These are phyloP conservation scores for Margaritispora aquatica DNA, from an alignment of 495 filamentous ascomycete genomes.

Conservation along the genomic window DNA sequence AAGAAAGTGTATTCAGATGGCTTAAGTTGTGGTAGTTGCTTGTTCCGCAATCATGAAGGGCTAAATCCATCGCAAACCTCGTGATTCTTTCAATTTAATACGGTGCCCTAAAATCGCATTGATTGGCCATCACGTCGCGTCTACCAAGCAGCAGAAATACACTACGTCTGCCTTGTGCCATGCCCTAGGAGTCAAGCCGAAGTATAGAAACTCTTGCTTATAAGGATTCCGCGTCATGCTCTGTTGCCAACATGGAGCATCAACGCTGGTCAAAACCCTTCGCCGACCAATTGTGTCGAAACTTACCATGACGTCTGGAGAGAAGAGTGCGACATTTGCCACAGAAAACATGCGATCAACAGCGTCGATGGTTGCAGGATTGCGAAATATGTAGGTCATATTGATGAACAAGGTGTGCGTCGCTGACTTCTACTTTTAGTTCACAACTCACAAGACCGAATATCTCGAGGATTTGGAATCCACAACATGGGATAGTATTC, in stretches of 20 bases:
- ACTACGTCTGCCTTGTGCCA: neutral
- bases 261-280: conserved; percentile 18
- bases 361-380: neutral
- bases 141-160: conserved; percentile 8
- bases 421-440: conserved; percentile 2
- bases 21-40: no score
- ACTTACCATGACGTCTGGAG: conserved; percentile 8
- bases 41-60: no score
- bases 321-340: conserved; percentile 2
- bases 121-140: conserved; percentile 16
- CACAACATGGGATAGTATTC: conserved; percentile 21
- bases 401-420: neutral
- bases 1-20: no score
- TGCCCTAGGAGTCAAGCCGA: neutral
- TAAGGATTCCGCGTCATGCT: conserved; percentile 18
- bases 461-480: conserved; percentile 18
- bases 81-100: neutral
- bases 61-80: neutral
- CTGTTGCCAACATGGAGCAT: conserved; percentile 23
- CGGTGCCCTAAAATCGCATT: neutral
- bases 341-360: conserved; percentile 8
- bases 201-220: neutral
- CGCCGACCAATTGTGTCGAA: conserved; percentile 11
- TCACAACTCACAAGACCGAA: neutral
- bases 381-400: conserved; percentile 9